phyloP scores from a whole-genome alignment of 345 rosid species.

The Dipteronia dyeriana region DNA sequence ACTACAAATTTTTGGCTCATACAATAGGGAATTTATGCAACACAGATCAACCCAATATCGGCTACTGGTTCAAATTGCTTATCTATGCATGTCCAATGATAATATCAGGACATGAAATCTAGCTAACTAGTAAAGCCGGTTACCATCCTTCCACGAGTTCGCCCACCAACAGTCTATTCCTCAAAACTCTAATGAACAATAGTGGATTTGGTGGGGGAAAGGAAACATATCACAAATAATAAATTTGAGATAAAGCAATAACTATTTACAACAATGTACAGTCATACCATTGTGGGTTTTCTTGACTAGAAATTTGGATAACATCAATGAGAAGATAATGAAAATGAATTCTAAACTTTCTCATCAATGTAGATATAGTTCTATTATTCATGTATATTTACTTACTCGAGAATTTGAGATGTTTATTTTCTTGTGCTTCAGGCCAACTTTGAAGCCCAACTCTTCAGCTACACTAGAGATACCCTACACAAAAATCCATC shows the following conservation, averaged over 20 bases:
- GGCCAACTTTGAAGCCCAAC: constrained; percentile 69
- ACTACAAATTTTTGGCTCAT: no score
- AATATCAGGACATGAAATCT: no score
- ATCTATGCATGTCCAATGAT: no score
- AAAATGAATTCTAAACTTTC: background rate
- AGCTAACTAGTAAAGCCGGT: no score
- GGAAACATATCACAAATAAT: background rate
- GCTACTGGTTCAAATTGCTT: no score
- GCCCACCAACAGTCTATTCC: no score
- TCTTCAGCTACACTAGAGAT: constrained; percentile 80
- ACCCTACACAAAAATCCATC: constrained; percentile 50
- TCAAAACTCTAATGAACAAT: background rate
- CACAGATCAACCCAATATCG: no score
- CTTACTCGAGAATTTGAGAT: constrained; percentile 97
- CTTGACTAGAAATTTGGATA: background rate
- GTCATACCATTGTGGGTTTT: background rate
- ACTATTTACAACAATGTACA: background rate
- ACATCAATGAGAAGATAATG: background rate
- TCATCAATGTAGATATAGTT: background rate
- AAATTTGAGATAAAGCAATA: background rate
- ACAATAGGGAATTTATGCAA: no score
- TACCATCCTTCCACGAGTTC: no score
- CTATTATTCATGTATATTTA: constrained; percentile 19
- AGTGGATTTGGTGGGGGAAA: no score
- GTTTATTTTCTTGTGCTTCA: constrained; percentile 97